Evolutionary conservation across 1,284 basidiomycete genomes (phyloP), one percentile per base, ranked within the genome.

Genomic region (Cutaneotrichosporon cutaneum): DNA sequence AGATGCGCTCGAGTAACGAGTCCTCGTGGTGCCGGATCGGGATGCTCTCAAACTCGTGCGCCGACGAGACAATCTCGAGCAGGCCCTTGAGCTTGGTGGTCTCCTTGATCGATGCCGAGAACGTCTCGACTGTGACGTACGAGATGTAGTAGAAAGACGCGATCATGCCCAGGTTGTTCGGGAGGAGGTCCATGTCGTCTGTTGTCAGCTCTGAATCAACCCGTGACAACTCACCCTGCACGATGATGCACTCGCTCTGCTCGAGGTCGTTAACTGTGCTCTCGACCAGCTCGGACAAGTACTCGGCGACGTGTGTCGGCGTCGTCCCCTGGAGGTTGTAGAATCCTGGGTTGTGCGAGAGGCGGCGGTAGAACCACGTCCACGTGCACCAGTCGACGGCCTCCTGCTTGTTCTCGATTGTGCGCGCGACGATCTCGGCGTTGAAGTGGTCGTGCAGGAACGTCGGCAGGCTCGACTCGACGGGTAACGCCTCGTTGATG

Each of bases 401-500:
- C 76, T 93, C 93, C 80, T 97, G 94, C 83, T 96, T 97, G 81
- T 95, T 96, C 82, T 98, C 94, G 65, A 99, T 96, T 4, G 95
- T 99, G 82, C 94, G 94, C 32, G 97, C 92, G 13, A 94, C 94
- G 68, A 99, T 96, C 81, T 99, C 96, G 1, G 95, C 92, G 65
- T 99, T 86, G 87, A 99, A 97, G 78, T 97, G 97, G 78, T 99
- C 96, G 72, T 98, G 94, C 8, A 92, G 82, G 75, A 89, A 85
- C 1, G 89, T 91, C 0, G 92, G 88, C 7, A 97, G 81, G 74
- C 94, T 92, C 0, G 91, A 94, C 77, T 99, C 95, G 70, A 99
- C 94, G 3, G 96, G 96, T n/a, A 99, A 82, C 16, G 94, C 95
- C 78, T 99, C 95, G 18, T 89, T 89, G 64, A 99, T 80, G 85